A percentile compares a stretch with the other conserved stretches of the same genome.
phyloP scores from a whole-genome alignment of 805 yeast species.

The Hanseniaspora thailandica region DNA sequence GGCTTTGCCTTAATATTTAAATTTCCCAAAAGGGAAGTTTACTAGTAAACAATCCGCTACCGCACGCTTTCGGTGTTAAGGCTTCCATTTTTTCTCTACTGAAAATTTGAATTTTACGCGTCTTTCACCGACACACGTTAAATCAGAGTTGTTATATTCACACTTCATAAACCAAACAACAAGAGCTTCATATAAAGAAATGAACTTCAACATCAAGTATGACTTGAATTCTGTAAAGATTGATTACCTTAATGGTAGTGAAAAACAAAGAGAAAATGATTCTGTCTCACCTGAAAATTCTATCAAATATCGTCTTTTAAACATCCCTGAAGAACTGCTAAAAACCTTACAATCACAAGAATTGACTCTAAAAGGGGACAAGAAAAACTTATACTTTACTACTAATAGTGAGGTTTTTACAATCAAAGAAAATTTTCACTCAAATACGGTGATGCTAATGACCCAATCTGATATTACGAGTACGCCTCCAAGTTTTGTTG shows the following conservation, averaged over 20 bases:
- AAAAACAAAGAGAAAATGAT: background rate
- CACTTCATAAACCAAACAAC: no score
- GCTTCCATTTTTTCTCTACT: no score
- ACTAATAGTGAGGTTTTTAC: slow-evolving; percentile 48
- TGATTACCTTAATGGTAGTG: slow-evolving; percentile 5
- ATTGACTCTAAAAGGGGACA: slow-evolving; percentile 1
- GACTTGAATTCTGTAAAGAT: slow-evolving; percentile 1
- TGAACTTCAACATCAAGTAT: slow-evolving; percentile 2
- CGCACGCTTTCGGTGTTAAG: no score
- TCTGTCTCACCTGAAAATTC: slow-evolving; percentile 18
- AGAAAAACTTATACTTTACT: slow-evolving; percentile 32
- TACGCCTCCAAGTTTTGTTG: slow-evolving; percentile 20
- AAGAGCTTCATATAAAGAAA: background rate
- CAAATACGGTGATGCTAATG: slow-evolving; percentile 63
- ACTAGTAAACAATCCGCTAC: background rate
- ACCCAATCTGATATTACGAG: slow-evolving; percentile 22
- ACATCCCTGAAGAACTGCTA: slow-evolving; percentile 41
- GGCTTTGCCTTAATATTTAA: background rate
- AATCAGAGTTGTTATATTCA: no score
- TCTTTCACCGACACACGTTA: no score
- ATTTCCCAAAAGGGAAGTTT: background rate
- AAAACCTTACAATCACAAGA: slow-evolving; percentile 26
- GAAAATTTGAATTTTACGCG: no score
- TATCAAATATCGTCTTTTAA: slow-evolving; percentile 38
- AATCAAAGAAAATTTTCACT: slow-evolving; percentile 70